These are phyloP conservation scores for Metschnikowia corniflorae DNA, from an alignment of 805 yeast genomes.

Conservation along the genomic window DNA sequence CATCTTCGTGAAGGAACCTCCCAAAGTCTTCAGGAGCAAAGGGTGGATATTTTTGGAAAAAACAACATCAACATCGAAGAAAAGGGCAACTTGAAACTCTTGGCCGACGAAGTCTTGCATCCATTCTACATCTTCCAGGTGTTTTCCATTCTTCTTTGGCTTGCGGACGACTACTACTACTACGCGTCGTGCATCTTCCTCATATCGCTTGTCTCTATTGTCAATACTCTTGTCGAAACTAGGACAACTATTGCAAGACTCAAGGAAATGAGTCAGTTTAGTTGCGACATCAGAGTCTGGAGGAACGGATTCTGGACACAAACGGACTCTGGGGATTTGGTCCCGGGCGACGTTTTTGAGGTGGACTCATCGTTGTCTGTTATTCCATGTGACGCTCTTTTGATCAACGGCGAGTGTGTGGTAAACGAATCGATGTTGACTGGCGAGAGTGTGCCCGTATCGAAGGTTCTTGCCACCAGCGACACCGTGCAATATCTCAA, in stretches of 20 bases:
- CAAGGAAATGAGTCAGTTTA: slow-evolving; percentile 66
- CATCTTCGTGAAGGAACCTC: slow-evolving; percentile 66
- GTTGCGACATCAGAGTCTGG: slow-evolving; percentile 83
- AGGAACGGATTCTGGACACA: slow-evolving; percentile 93
- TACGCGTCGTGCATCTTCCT: slow-evolving; percentile 90
- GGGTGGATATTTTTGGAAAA: slow-evolving; percentile 70
- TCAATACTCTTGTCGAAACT: slow-evolving; percentile 84
- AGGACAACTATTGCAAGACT: slow-evolving; percentile 67
- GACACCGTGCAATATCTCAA: slow-evolving; percentile 58
- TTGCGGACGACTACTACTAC: slow-evolving; percentile 86
- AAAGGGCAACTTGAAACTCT: slow-evolving; percentile 59
- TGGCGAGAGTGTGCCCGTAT: slow-evolving; percentile 96
- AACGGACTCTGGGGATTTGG: slow-evolving; percentile 69
- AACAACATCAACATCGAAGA: slow-evolving; percentile 75
- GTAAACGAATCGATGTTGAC: slow-evolving; percentile 98
- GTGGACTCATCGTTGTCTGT: slow-evolving; percentile 73
- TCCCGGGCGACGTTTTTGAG: slow-evolving; percentile 95
- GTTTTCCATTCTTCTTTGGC: slow-evolving; percentile 88
- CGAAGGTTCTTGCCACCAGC: slow-evolving; percentile 65
- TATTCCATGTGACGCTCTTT: slow-evolving; percentile 86
- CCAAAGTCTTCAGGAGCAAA: slow-evolving; percentile 61
- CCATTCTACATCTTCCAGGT: slow-evolving; percentile 96
- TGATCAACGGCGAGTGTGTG: slow-evolving; percentile 89
- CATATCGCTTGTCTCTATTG: slow-evolving; percentile 77
- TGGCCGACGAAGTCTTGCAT: slow-evolving; percentile 85